phyloP scores from a whole-genome alignment of 23 red algal species.

The Gracilaria vermiculophylla region DNA sequence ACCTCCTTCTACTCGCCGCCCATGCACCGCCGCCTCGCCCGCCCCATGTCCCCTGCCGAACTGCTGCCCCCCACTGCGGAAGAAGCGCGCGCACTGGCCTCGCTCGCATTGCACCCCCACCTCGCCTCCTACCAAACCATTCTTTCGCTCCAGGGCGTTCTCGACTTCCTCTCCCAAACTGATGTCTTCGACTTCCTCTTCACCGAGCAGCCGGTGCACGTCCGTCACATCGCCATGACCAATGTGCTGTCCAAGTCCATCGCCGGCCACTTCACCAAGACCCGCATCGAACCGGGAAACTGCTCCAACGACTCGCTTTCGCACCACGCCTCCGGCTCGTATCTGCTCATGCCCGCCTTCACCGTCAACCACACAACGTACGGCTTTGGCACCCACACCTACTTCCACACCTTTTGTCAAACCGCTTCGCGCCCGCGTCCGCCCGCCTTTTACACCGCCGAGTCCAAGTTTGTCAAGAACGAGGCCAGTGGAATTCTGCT shows the following conservation, averaged over 20 bases:
- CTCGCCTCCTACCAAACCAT: neutral
- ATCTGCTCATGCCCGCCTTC: slow-evolving; percentile 1
- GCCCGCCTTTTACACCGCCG: neutral
- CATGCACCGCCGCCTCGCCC: neutral
- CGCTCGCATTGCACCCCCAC: neutral
- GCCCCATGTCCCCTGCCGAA: neutral
- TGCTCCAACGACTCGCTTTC: neutral
- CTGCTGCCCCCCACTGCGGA: slow-evolving; percentile 13
- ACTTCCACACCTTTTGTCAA: neutral
- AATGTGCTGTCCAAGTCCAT: slow-evolving; percentile 20
- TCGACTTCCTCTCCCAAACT: slow-evolving; percentile 9
- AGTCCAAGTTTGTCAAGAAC: slow-evolving; percentile 26
- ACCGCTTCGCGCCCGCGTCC: neutral
- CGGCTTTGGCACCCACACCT: slow-evolving; percentile 17
- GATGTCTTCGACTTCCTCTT: slow-evolving; percentile 17
- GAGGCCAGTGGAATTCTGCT: slow-evolving; percentile 10
- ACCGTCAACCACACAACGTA: slow-evolving; percentile 6
- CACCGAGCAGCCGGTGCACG: slow-evolving; percentile 7
- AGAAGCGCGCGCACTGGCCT: slow-evolving; percentile 2
- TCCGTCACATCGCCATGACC: slow-evolving; percentile 20
- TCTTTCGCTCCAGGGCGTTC: slow-evolving; percentile 6
- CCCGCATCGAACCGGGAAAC: slow-evolving; percentile 1
- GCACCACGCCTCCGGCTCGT: neutral
- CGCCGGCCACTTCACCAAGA: slow-evolving; percentile 3
- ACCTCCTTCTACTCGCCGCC: neutral